These are phyloP conservation scores for Sporothrix brasiliensis DNA, from an alignment of 2,329 filamentous ascomycete genomes.

Conservation along the genomic window DNA sequence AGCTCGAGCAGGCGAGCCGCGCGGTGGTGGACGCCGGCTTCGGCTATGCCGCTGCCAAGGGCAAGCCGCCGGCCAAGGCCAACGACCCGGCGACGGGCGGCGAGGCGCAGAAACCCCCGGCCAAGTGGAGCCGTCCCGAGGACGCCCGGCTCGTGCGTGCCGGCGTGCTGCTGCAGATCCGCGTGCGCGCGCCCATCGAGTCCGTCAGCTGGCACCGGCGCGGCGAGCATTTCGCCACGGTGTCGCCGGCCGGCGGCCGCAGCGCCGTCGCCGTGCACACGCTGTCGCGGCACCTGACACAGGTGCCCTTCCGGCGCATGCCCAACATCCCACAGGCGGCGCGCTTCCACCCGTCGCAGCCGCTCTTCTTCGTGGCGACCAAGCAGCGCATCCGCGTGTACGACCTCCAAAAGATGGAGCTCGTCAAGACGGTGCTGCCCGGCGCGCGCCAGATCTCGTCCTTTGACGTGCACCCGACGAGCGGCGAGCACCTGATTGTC, in stretches of 20 bases:
- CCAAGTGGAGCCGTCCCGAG: conserved; percentile 82
- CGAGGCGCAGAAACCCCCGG: conserved; percentile 74
- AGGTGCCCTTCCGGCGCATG: conserved; percentile 82
- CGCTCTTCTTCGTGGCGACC: conserved; percentile 94
- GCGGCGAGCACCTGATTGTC: conserved; percentile 90
- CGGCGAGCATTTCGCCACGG: conserved; percentile 91
- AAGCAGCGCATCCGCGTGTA: conserved; percentile 92
- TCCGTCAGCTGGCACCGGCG: conserved; percentile 90
- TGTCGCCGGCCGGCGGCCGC: conserved; percentile 76
- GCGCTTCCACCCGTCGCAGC: conserved; percentile 90
- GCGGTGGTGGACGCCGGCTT: conserved; percentile 86
- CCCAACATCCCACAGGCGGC: conserved; percentile 81
- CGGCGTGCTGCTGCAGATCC: conserved; percentile 78
- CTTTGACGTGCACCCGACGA: conserved; percentile 82
- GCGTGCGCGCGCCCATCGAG: conserved; percentile 79
- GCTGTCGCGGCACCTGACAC: conserved; percentile 89
- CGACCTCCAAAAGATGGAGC: conserved; percentile 86
- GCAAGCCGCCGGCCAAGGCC: conserved; percentile 56
- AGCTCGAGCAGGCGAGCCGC: conserved; percentile 72
- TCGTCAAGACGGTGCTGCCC: conserved; percentile 90
- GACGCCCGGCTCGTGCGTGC: conserved; percentile 71
- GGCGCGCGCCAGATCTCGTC: conserved; percentile 91
- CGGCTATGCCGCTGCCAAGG: conserved; percentile 77
- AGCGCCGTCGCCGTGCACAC: conserved; percentile 92
- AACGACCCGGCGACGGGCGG: conserved; percentile 70